A percentile compares a stretch with the other conserved stretches of the same genome.
These are phyloP conservation scores for Isatis lusitanica DNA, from an alignment of 441 rosid genomes.

Conservation along the genomic window DNA sequence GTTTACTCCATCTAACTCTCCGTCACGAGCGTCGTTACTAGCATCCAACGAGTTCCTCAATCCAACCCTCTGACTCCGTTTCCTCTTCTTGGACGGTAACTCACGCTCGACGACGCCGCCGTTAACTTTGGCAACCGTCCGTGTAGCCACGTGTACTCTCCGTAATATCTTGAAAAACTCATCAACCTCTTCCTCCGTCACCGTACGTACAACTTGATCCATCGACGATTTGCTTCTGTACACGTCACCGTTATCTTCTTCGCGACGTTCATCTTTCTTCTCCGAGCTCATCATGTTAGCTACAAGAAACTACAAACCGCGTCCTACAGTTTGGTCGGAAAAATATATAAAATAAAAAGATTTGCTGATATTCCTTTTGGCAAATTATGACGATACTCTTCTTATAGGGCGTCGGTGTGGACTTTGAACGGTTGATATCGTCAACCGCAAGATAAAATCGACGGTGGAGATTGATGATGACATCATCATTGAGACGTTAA, in stretches of 20 bases:
- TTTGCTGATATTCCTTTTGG: neutral
- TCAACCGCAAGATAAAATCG: neutral
- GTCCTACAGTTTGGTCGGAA: neutral
- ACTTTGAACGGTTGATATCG: slow-evolving; percentile 8
- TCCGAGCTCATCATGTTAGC: slow-evolving; percentile 32
- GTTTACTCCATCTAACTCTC: slow-evolving; percentile 11
- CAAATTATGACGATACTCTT: neutral
- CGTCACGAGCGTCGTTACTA: slow-evolving; percentile 28
- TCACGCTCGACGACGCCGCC: slow-evolving; percentile 1
- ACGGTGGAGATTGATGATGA: slow-evolving; percentile 31
- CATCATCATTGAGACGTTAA: slow-evolving; percentile 2
- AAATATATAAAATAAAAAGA: neutral
- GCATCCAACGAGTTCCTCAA: slow-evolving; percentile 2
- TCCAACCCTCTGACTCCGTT: slow-evolving; percentile 30
- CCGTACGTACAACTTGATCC: slow-evolving; percentile 30
- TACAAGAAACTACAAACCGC: neutral
- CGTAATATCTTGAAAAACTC: slow-evolving; percentile 40
- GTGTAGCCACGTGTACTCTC: slow-evolving; percentile 37
- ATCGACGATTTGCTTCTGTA: neutral
- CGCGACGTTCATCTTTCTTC: slow-evolving; percentile 12
- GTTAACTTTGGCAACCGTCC: slow-evolving; percentile 24
- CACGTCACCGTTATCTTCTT: slow-evolving; percentile 18
- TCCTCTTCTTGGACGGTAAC: slow-evolving; percentile 39
- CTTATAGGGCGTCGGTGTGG: slow-evolving; percentile 28
- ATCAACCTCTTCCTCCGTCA: slow-evolving; percentile 41